Conservation (phyloP, 2,329 filamentous ascomycete species). For the Alternaria angustiovoidea region DNA sequence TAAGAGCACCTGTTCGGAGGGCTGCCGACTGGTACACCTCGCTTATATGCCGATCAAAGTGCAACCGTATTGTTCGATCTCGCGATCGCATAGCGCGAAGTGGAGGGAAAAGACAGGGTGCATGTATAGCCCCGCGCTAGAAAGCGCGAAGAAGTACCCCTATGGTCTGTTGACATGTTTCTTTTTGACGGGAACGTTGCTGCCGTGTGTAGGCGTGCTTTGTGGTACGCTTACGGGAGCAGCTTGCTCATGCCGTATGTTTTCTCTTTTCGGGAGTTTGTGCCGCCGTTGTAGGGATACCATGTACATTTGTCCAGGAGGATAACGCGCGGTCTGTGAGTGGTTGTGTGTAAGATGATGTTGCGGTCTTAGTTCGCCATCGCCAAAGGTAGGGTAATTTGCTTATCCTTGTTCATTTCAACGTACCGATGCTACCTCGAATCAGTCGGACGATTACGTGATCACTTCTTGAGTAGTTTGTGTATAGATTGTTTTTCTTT, state of each 20-base stretch:
- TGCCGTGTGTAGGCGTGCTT: not conserved
- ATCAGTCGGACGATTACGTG: not conserved
- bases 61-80: not conserved
- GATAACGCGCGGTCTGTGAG: constrained; percentile 1
- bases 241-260: not conserved
- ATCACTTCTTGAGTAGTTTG: not conserved
- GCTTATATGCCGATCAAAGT: not conserved
- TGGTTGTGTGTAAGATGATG: constrained; percentile 1
- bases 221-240: constrained; percentile 1
- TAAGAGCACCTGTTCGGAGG: constrained; percentile 1
- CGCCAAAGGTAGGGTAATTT: not conserved
- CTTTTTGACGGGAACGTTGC: not conserved
- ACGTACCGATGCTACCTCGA: not conserved
- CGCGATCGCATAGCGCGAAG: not conserved
- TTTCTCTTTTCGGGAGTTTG: not conserved
- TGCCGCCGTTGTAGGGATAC: not conserved
- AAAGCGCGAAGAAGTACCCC: not conserved
- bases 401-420: not conserved
- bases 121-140: constrained; percentile 2
- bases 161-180: not conserved
- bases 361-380: not conserved
- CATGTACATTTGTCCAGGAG: not conserved
- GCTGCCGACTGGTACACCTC: constrained; percentile 1
- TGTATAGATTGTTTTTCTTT: not conserved
- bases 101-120: constrained; percentile 1